A percentile compares a stretch with the other conserved stretches of the same genome.
phyloP scores from a whole-genome alignment of 805 yeast genomes.

The Isabelozyma rhagii region DNA sequence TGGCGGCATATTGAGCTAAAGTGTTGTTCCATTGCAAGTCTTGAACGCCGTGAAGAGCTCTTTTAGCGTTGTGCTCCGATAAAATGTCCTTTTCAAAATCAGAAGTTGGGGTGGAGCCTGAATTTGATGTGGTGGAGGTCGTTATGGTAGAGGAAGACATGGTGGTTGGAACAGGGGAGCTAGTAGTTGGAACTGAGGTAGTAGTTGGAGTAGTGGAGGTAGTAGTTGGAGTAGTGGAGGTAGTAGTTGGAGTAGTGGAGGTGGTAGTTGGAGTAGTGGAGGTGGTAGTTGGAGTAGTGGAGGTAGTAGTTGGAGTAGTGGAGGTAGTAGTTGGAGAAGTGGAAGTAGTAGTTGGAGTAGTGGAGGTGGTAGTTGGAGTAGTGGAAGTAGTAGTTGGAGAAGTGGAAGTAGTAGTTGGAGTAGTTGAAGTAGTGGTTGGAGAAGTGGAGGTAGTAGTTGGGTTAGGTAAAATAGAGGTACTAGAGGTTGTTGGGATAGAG shows the following conservation, averaged over 20 bases:
- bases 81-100: conserved; percentile 28
- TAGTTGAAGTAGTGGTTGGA: conserved; percentile 5
- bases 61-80: conserved; percentile 32
- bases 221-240: conserved; percentile 7
- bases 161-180: conserved; percentile 9
- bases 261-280: conserved; percentile 5
- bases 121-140: conserved; percentile 11
- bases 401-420: conserved; percentile 2
- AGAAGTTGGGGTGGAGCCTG: conserved; percentile 10
- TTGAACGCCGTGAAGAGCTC: conserved; percentile 34
- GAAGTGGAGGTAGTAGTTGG: conserved; percentile 5
- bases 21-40: conserved; percentile 29
- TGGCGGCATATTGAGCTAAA: conserved; percentile 33
- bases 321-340: conserved; percentile 5
- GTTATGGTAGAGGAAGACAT: conserved; percentile 8
- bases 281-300: conserved; percentile 6
- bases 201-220: conserved; percentile 5
- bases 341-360: conserved; percentile 15
- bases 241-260: conserved; percentile 5
- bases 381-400: conserved; percentile 6
- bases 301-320: conserved; percentile 2
- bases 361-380: conserved; percentile 9
- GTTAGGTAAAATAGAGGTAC: conserved; percentile 1
- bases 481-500: conserved; percentile 9
- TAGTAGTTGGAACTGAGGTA: conserved; percentile 7